Evolutionary conservation across 2,329 filamentous ascomycete species (phyloP).

Genomic region (Zelopaecilomyces penicillatus): DNA sequence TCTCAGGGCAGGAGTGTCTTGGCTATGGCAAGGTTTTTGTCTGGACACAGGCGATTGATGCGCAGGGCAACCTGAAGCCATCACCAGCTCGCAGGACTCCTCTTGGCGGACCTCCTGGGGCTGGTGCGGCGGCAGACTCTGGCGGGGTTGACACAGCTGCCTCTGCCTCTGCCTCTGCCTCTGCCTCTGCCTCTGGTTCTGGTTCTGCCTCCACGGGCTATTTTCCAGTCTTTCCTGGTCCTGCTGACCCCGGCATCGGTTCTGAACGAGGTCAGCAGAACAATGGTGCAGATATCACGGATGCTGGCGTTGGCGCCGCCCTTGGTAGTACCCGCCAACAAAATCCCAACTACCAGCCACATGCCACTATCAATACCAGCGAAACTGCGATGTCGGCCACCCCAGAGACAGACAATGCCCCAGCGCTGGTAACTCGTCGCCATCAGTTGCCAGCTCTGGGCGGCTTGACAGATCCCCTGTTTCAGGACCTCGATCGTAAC

Average conservation of each 20-base stretch:
- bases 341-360: slow-evolving; percentile 2
- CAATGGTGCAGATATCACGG: slow-evolving; percentile 1
- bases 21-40: slow-evolving; percentile 54
- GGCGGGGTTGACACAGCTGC: slow-evolving; percentile 12
- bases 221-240: slow-evolving; percentile 5
- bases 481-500: slow-evolving; percentile 41
- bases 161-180: neutral
- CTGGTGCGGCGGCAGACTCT: slow-evolving; percentile 4
- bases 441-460: slow-evolving; percentile 7
- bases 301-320: slow-evolving; percentile 1
- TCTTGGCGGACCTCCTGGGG: slow-evolving; percentile 5
- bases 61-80: slow-evolving; percentile 36
- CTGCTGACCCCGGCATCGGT: neutral
- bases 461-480: slow-evolving; percentile 43
- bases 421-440: neutral
- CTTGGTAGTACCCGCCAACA: slow-evolving; percentile 1
- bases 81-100: slow-evolving; percentile 16
- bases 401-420: slow-evolving; percentile 1
- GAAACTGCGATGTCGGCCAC: slow-evolving; percentile 4
- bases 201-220: slow-evolving; percentile 5
- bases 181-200: neutral
- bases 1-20: slow-evolving; percentile 48
- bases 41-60: slow-evolving; percentile 47
- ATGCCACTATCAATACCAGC: neutral
- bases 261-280: neutral